These are phyloP conservation scores for Chlamydomonas asymmetrica DNA, from an alignment of 139 green algal genomes.

Conservation along the genomic window DNA sequence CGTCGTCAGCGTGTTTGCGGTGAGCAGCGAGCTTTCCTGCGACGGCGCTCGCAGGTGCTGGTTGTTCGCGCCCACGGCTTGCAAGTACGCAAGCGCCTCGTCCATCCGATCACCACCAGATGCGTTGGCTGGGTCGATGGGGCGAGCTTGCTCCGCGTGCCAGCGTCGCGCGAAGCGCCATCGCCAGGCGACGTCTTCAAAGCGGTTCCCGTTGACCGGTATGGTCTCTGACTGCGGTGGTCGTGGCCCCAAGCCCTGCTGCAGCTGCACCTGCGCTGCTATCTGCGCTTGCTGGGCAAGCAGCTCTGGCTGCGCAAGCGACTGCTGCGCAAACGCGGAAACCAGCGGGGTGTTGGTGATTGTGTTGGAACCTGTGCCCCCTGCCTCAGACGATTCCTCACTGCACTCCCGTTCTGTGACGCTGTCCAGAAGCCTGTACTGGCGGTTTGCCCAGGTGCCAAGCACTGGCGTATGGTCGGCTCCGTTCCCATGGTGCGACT, in stretches of 20 bases:
- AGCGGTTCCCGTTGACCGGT: no score
- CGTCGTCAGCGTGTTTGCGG: no score
- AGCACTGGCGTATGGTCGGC: no score
- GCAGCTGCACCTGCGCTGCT: background rate
- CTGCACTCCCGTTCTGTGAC: slow-evolving; percentile 7
- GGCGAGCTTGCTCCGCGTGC: slow-evolving; percentile 51
- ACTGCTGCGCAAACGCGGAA: no score
- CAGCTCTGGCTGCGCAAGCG: background rate
- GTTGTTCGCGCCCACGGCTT: slow-evolving; percentile 30
- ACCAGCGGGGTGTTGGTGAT: no score
- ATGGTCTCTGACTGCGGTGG: no score
- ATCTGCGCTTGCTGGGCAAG: background rate
- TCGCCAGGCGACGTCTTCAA: slow-evolving; percentile 44
- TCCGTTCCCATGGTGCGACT: no score
- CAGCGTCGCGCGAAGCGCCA: slow-evolving; percentile 59
- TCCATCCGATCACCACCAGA: slow-evolving; percentile 34
- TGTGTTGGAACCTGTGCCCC: no score
- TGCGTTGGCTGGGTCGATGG: background rate
- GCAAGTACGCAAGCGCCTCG: slow-evolving; percentile 48
- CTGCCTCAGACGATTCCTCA: no score
- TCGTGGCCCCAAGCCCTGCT: no score
- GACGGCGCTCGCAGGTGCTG: slow-evolving; percentile 7
- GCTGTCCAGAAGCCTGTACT: slow-evolving; percentile 33
- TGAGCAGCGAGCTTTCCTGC: no score
- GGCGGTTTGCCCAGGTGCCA: slow-evolving; percentile 42